Base-by-base conservation (phyloP, 1,284 basidiomycete genomes). In the Ustilago nuda region DNA sequence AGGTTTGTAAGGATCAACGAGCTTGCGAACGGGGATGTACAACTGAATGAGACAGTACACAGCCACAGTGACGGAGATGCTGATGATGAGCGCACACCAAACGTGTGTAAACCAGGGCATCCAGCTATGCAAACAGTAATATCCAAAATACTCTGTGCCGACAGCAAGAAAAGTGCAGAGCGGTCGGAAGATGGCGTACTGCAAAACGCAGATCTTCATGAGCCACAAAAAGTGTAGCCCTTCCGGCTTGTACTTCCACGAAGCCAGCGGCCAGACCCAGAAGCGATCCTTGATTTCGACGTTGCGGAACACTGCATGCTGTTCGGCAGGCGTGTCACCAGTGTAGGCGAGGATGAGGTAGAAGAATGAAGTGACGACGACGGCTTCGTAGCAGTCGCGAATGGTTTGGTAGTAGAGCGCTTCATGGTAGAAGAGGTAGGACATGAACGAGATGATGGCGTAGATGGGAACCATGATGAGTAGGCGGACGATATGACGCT, bases 381-480 rank as follows among this genome's bases (percentile, higher is more conserved):
- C 79, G 3, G 80, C 76, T 51, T 82, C 82, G 65, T 82, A 84
- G 59, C 81, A 84, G 58, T 82, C 82, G 37, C 84, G 76, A 37
- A 83, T 66, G 52, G 84, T 83, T 56, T 87, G 81, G 63, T 83
- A 84, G 67, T 81, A 81, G n/a, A 79, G 62, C 2, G 86, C 85
- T 56, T 83, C 39, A 12, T 63, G 50, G 54, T 68, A 92, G 86
- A 91, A 92, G 39, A 92, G 86, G 86, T 91, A 93, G 3, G 91
- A 91, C 2, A 90, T 88, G 62, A 91, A 89, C 78, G 90, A 91
- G 84, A 92, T 89, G 39, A 89, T 84, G 15, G 91, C 90, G 82
- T 93, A 93, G 43, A 93, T 88, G 4, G 92, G 92, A 2, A 92
- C 91, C 91, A 94, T 91, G 85, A 93, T 90, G 30, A 94, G 88